phyloP scores from a whole-genome alignment of 1,284 basidiomycete species.

The Malassezia arunalokei region DNA sequence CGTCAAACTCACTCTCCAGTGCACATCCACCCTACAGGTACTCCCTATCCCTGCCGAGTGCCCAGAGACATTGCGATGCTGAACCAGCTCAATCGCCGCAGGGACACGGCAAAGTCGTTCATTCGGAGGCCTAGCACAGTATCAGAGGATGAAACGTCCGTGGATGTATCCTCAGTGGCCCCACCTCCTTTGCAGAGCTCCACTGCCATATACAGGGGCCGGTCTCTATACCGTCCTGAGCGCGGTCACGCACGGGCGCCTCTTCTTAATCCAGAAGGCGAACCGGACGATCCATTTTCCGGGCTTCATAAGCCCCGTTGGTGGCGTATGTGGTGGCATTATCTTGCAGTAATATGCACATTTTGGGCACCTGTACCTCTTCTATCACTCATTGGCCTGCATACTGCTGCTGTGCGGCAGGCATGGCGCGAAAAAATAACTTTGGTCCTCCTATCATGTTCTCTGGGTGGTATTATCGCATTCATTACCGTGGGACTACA shows the following conservation, averaged over 20 bases:
- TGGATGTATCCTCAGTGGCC: constrained; percentile 33
- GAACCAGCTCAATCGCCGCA: constrained; percentile 8
- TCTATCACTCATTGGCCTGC: constrained; percentile 46
- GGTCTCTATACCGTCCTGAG: constrained; percentile 62
- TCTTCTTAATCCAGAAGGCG: constrained; percentile 54
- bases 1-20: too few relatives aligned
- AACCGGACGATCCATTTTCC: constrained; percentile 12
- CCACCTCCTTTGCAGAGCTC: constrained; percentile 43
- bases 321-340: constrained; percentile 14
- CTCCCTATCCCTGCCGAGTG: too few relatives aligned
- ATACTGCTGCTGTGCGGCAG: constrained; percentile 30
- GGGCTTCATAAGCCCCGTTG: not conserved
- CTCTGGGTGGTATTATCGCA: constrained; percentile 65
- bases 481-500: constrained; percentile 93
- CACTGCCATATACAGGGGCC: constrained; percentile 30
- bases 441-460: constrained; percentile 30
- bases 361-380: constrained; percentile 39
- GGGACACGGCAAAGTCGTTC: constrained; percentile 31
- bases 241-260: constrained; percentile 55
- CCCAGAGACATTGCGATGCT: constrained; percentile 6
- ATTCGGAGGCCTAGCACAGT: constrained; percentile 29
- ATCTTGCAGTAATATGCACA: constrained; percentile 18
- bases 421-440: constrained; percentile 45
- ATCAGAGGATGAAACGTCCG: constrained; percentile 23
- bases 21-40: too few relatives aligned